Evolutionary conservation across 495 filamentous ascomycete genomes (phyloP).

Genomic region (Hypoxylon perforatum): DNA sequence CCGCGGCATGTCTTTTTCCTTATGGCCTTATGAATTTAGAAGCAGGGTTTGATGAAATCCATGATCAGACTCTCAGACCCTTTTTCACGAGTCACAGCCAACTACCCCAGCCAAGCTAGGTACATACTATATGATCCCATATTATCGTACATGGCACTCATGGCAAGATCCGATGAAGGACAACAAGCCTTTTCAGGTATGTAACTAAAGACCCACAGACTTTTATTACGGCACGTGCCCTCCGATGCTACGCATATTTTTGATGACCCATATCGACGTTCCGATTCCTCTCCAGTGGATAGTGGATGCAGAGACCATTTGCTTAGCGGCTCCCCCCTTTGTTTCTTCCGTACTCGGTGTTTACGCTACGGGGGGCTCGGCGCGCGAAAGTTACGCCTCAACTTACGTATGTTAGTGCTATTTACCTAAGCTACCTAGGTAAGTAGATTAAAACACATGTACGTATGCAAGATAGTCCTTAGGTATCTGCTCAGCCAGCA

Average conservation of each 20-base stretch:
- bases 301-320: not conserved
- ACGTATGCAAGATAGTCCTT: too few species aligned
- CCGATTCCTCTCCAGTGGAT: not conserved
- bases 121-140: not conserved
- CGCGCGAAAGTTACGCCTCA: not conserved
- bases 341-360: slow-evolving; percentile 2
- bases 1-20: not conserved
- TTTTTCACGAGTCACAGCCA: too few species aligned
- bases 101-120: not conserved
- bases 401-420: not conserved
- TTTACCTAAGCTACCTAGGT: not conserved
- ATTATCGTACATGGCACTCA: too few species aligned
- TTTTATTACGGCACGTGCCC: not conserved
- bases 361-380: not conserved
- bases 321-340: not conserved
- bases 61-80: slow-evolving; percentile 22
- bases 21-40: slow-evolving; percentile 10
- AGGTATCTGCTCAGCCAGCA: not conserved
- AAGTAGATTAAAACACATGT: too few species aligned
- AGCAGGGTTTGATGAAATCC: slow-evolving; percentile 16
- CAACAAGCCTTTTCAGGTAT: not conserved
- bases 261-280: not conserved
- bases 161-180: too few species aligned
- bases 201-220: not conserved
- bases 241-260: too few species aligned